Base-by-base conservation (phyloP, 257 asterid genomes). In the Phtheirospermum japonicum region DNA sequence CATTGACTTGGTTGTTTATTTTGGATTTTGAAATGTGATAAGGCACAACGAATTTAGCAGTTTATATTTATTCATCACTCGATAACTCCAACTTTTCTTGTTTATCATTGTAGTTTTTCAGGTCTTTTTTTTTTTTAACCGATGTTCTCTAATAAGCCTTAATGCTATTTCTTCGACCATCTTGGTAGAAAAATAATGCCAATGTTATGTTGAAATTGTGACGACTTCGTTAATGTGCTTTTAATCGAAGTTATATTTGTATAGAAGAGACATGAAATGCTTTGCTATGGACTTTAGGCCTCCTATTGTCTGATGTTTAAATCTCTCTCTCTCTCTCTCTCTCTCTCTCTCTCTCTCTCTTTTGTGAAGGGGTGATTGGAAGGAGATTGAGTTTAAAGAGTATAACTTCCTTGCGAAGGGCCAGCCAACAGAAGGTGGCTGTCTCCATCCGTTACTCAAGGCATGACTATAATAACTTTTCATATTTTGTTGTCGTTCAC, bases 401-500 rank as follows among this genome's bases (percentile, higher is more conserved):
- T 93, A 87, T 69, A 93, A 93, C 86, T 93, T 93, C 79, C 85
- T 80, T 59, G 99, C 99, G 5, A 87, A 85, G 74, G 99, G 99
- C 65, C 97, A 69, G 77, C 99, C 97, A 37, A 82, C 86, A 46
- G 97, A 89, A 78, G 97, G 98, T 60, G 98, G 97, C 69, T 83
- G 85, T 74, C 88, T 89, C 62, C 98, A 92, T 80, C 97, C 98
- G 11, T 71, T 92, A 58, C 87, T 83, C 65, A 92, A 92, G 97
- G 98, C 82, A 84, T 61, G 87, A 16, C 36, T 42, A 9, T 42
- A 16, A 19, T 33, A n/a, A 49, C 14, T 80, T 58, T 31, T 13
- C 18, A 75, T 45, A 58, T 12, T 3, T 60, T 63, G 54, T 32
- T 55, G 49, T 66, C 61, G 31, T 56, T 48, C 49, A 33, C 53